These are phyloP conservation scores for Kokia cookei DNA, from an alignment of 441 rosid species.

Conservation along the genomic window DNA sequence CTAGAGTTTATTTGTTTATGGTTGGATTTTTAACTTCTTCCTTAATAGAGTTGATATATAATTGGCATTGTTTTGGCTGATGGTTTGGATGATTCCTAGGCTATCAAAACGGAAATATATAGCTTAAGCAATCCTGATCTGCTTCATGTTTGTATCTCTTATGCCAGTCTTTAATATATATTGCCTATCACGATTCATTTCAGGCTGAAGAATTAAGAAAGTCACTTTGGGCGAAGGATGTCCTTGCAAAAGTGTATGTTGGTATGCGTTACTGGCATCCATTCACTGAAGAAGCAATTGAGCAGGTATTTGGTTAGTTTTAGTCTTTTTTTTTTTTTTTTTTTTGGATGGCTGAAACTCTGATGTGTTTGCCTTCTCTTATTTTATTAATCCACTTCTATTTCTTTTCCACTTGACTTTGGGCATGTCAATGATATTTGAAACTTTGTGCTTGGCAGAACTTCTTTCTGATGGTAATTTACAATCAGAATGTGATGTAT, in stretches of 20 bases:
- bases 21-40: not conserved
- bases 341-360: not conserved
- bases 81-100: not conserved
- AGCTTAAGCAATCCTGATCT: not conserved
- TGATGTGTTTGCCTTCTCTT: not conserved
- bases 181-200: constrained; percentile 4
- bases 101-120: not conserved
- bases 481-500: not conserved
- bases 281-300: constrained; percentile 97
- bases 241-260: constrained; percentile 88
- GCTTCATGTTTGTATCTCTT: not conserved
- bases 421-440: not conserved
- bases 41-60: not conserved
- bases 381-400: not conserved
- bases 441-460: not conserved
- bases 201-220: constrained; percentile 90
- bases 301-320: constrained; percentile 48
- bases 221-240: constrained; percentile 73
- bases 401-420: not conserved
- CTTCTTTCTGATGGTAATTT: not conserved
- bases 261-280: constrained; percentile 99
- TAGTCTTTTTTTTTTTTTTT: not conserved
- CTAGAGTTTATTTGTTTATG: not conserved
- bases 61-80: not conserved
- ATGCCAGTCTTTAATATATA: not conserved